Evolutionary conservation across 1,284 basidiomycete genomes (phyloP), one percentile per base, ranked within the genome.

Genomic region (Fistulinella cinereoalba): DNA sequence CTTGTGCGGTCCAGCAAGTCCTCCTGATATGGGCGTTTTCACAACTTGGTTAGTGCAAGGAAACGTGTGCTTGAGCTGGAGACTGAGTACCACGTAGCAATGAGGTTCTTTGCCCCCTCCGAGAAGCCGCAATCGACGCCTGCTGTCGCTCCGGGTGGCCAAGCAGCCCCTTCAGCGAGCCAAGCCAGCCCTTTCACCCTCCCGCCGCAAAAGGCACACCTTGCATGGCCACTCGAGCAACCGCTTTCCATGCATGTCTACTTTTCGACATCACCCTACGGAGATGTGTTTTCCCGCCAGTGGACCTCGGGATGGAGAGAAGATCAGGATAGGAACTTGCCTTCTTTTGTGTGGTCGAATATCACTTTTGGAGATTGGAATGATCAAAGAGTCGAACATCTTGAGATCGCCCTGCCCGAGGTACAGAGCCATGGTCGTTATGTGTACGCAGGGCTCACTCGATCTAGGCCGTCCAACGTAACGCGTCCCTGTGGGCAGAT

Each of bases 401-500:
- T 85, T 44, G 71, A 84, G 43, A 71, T 96, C 37, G 73, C 81
- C 19, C 74, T 97, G 31, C 93, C 94, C 0, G 67, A 76, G 70
- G 88, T 88, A 61, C 51, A 76, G 65, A 3, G 10, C 27, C 42
- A 27, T 32, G 28, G 16, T 25, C 49, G 24, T 42, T 39, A 15
- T 34, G n/a, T 23, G 19, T 48, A 12, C 41, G 13, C 42, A 33
- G 41, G 16, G 42, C 46, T 46, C 24, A 51, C 23, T 27, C 27
- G 18, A 29, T 42, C 37, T 50, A 93, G 85, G 75, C 72, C 37
- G 94, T 96, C 6, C 73, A 86, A 57, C 74, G 77, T 49, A 97
- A 97, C 62, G 87, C 83, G 12, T 83, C 85, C 6, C 65, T 92
- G 42, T 97, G 87, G 85, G 88, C 90, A 9, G 92, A 97, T 57